Percentiles rank a stretch among this genome's conserved stretches.
Conservation (phyloP, 2,329 filamentous ascomycete genomes). For the Cryphonectria naterciae region DNA sequence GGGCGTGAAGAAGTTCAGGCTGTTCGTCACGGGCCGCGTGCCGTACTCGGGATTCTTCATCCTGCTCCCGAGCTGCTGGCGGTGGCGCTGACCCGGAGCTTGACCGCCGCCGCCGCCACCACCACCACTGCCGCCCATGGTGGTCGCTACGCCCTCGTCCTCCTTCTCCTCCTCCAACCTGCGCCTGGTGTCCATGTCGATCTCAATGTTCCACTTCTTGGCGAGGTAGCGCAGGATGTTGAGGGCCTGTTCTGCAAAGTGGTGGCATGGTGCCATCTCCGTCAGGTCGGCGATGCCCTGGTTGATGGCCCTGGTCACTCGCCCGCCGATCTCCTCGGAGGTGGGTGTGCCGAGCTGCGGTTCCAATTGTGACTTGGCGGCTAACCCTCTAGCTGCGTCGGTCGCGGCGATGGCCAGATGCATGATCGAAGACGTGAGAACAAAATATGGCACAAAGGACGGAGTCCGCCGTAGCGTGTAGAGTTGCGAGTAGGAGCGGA, state of each 20-base stretch:
- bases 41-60: conserved; percentile 43
- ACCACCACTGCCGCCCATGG: not conserved
- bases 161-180: conserved; percentile 25
- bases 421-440: conserved; percentile 65
- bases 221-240: conserved; percentile 63
- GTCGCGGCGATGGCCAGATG: conserved; percentile 58
- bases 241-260: conserved; percentile 63
- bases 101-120: no score
- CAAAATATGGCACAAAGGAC: conserved; percentile 65
- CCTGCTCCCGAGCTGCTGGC: conserved; percentile 18
- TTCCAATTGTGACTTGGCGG: conserved; percentile 12
- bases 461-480: conserved; percentile 63
- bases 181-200: conserved; percentile 43
- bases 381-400: not conserved
- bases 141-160: not conserved
- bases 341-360: not conserved
- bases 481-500: conserved; percentile 60
- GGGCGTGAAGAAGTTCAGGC: conserved; percentile 62
- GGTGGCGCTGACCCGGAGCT: conserved; percentile 28
- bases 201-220: conserved; percentile 61
- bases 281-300: conserved; percentile 61
- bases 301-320: conserved; percentile 50
- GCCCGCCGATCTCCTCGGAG: conserved; percentile 12
- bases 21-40: conserved; percentile 53
- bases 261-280: conserved; percentile 65